Percentiles rank a stretch among this genome's conserved stretches.
These are phyloP conservation scores for Fomitopsis pinicola DNA, from an alignment of 1,284 basidiomycete genomes.

Conservation along the genomic window DNA sequence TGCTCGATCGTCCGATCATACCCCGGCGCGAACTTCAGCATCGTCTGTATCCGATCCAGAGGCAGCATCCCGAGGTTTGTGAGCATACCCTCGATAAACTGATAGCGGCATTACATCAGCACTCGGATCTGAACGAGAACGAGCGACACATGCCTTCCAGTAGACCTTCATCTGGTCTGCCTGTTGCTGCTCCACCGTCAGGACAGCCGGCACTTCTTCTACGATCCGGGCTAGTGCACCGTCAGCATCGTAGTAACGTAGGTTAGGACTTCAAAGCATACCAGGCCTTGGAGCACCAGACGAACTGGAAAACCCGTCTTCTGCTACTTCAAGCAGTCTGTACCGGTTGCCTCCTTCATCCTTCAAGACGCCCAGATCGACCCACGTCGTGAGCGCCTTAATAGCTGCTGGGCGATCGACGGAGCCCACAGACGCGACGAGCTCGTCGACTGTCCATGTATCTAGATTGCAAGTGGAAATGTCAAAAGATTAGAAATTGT, in stretches of 20 bases:
- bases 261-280: not conserved
- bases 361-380: conserved; percentile 74
- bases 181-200: conserved; percentile 68
- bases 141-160: conserved; percentile 63
- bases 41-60: conserved; percentile 75
- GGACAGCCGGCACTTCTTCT: conserved; percentile 47
- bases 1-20: conserved; percentile 79
- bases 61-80: conserved; percentile 74
- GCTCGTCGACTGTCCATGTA: conserved; percentile 63
- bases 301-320: conserved; percentile 24
- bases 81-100: conserved; percentile 85
- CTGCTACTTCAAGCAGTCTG: conserved; percentile 57
- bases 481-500: not conserved
- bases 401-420: conserved; percentile 60
- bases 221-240: conserved; percentile 23
- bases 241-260: not conserved
- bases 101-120: not conserved
- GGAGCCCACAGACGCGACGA: conserved; percentile 59
- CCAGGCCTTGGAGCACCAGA: conserved; percentile 13
- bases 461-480: conserved; percentile 36
- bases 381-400: conserved; percentile 81
- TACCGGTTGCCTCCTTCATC: conserved; percentile 58
- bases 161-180: conserved; percentile 81
- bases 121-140: conserved; percentile 6
- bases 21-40: conserved; percentile 76